Conservation (phyloP, 2,329 filamentous ascomycete genomes). For the Furcasterigmium sp. region DNA sequence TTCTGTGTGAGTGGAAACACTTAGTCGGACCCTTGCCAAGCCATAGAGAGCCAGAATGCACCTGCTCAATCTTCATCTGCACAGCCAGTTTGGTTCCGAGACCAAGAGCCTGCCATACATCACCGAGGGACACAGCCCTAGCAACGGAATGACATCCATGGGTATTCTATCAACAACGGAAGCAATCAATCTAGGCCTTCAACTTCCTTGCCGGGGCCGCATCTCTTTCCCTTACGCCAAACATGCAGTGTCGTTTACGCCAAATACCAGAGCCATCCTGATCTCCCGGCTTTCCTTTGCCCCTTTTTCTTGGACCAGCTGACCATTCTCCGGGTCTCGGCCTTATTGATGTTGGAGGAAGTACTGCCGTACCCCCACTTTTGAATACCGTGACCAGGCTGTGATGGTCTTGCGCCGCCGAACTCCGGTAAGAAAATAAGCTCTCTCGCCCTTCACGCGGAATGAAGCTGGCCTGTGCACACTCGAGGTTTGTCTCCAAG, state of each 20-base stretch:
- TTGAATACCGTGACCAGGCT: neutral
- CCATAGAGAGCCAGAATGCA: too few species aligned
- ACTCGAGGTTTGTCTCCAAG: neutral
- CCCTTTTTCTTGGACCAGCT: conserved; percentile 1
- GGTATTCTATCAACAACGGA: conserved; percentile 11
- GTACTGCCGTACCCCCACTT: too few species aligned
- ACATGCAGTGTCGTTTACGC: conserved; percentile 8
- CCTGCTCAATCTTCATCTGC: too few species aligned
- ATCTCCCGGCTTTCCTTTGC: neutral
- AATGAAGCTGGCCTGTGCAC: too few species aligned
- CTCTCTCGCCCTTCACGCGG: neutral
- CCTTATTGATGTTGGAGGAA: too few species aligned
- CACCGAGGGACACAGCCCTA: too few species aligned
- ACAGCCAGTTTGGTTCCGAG: too few species aligned
- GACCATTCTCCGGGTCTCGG: too few species aligned
- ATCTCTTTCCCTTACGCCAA: conserved; percentile 8
- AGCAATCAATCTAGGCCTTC: conserved; percentile 10
- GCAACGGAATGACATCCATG: too few species aligned
- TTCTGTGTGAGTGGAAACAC: too few species aligned
- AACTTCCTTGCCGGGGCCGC: neutral
- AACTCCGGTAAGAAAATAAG: neutral
- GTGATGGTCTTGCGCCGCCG: neutral
- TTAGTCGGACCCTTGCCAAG: too few species aligned
- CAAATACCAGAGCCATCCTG: conserved; percentile 6
- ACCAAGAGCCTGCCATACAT: too few species aligned